Evolutionary conservation across 2,329 filamentous ascomycete species (phyloP), one percentile per base, ranked within the genome.

Genomic region (Verruconis gallopava): DNA sequence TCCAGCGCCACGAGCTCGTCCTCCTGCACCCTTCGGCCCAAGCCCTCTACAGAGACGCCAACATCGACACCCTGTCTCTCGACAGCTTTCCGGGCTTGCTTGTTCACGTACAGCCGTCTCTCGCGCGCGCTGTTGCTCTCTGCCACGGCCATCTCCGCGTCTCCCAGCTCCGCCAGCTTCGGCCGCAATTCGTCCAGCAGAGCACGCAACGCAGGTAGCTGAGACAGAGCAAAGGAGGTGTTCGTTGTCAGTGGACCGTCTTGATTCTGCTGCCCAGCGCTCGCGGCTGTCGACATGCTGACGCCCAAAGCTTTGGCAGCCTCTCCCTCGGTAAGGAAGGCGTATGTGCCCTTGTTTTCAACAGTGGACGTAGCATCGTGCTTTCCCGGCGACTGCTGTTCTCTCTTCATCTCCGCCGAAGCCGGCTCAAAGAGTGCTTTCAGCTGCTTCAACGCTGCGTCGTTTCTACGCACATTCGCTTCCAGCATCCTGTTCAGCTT

Each of bases 101-200:
- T 72, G 61, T 95, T 88, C 38, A 96, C 78, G 57, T 96, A 96
- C 49, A 81, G 73, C 44, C 80, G 70, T 46, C 89, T 69, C 57
- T 91, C 78, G 41, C 77, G 72, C 30, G 78, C 72, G 65, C 70
- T 68, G 41, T 66, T 60, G n/a, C 40, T 44, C 32, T 45, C 53
- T 4, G 59, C 56, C 6, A 59, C 54, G 4, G 54, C 51, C 3
- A 52, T 52, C n/a, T 51, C 44, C 39, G 55, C 48, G 48, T 51
- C 47, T 33, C 54, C 47, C 40, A 75, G 48, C 4, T 59, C 57
- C 4, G 60, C 59, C 20, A 93, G 63, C 45, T 79, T 76, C 0
- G 82, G 77, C 47, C 78, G 67, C 25, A 94, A 65, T 11, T 73
- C 70, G 6, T 75, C 68, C 38, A 94, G 66, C 5, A 93, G 67